Evolutionary conservation across 2,329 filamentous ascomycete species (phyloP).

Genomic region (Sphaceloma murrayae): DNA sequence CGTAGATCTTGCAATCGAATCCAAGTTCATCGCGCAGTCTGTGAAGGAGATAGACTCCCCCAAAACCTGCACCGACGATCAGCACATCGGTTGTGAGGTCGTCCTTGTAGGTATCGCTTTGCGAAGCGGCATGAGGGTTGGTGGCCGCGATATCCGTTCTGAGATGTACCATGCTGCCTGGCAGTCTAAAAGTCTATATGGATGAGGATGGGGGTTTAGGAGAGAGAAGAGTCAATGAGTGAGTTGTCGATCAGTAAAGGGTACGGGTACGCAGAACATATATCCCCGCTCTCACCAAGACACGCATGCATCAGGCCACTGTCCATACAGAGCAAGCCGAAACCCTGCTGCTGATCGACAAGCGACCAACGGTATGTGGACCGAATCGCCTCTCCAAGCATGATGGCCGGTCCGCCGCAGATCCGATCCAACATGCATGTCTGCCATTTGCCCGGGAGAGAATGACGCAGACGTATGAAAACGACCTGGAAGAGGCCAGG

Average conservation of each 20-base stretch:
- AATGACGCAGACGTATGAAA: conserved; percentile 10
- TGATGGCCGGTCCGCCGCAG: conserved; percentile 4
- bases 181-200: too few relatives aligned
- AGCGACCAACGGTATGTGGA: conserved; percentile 8
- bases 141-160: conserved; percentile 22
- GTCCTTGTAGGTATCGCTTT: conserved; percentile 21
- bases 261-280: conserved; percentile 1
- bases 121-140: conserved; percentile 14
- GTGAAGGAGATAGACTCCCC: conserved; percentile 25
- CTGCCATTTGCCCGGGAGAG: conserved; percentile 9
- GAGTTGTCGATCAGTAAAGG: background rate
- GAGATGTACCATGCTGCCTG: conserved; percentile 21
- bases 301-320: background rate
- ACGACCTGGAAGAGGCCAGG: background rate
- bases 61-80: conserved; percentile 26
- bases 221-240: background rate
- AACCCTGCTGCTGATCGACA: conserved; percentile 4
- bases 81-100: conserved; percentile 25
- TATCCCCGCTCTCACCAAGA: conserved; percentile 5
- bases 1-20: conserved; percentile 29
- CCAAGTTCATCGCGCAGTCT: conserved; percentile 27
- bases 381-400: conserved; percentile 3
- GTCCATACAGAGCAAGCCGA: conserved; percentile 10
- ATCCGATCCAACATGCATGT: conserved; percentile 2
- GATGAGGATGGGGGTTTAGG: background rate